Conservation (phyloP, 805 yeast species). For the Brettanomyces custersianus region DNA sequence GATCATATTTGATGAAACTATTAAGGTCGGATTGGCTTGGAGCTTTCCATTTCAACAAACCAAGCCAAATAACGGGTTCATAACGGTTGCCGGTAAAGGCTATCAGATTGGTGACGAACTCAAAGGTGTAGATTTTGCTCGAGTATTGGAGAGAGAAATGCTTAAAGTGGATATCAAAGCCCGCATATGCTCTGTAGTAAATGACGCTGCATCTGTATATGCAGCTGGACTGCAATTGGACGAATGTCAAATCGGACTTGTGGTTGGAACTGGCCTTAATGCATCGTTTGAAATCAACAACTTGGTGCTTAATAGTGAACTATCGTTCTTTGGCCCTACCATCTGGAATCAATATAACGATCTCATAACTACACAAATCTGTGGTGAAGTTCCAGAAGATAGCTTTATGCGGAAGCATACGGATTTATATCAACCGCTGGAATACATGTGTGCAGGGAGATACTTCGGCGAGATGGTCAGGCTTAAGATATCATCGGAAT, state of each 20-base stretch:
- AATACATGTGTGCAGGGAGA: slow-evolving; percentile 46
- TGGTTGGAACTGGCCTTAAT: slow-evolving; percentile 64
- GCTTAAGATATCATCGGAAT: slow-evolving; percentile 28
- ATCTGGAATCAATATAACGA: slow-evolving; percentile 23
- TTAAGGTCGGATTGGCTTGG: slow-evolving; percentile 37
- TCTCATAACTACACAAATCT: not conserved
- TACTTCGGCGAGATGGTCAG: slow-evolving; percentile 47
- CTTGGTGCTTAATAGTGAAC: slow-evolving; percentile 34
- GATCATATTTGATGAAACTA: slow-evolving; percentile 4
- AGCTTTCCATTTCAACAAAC: slow-evolving; percentile 43
- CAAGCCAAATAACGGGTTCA: slow-evolving; percentile 33
- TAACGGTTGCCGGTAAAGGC: slow-evolving; percentile 55
- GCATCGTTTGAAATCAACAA: slow-evolving; percentile 31
- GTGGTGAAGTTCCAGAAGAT: slow-evolving; percentile 2
- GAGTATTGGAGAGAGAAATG: slow-evolving; percentile 28
- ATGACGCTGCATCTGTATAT: slow-evolving; percentile 58
- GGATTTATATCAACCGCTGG: slow-evolving; percentile 45
- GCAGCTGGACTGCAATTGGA: slow-evolving; percentile 36
- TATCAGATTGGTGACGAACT: slow-evolving; percentile 36
- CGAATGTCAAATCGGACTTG: slow-evolving; percentile 41
- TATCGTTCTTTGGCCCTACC: slow-evolving; percentile 44
- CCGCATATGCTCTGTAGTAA: slow-evolving; percentile 39
- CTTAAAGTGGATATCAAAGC: slow-evolving; percentile 23
- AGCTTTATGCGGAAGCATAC: slow-evolving; percentile 8
- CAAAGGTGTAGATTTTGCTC: slow-evolving; percentile 31